Evolutionary conservation across 2,329 filamentous ascomycete genomes (phyloP).

Genomic region (Periconia macrospinosa): DNA sequence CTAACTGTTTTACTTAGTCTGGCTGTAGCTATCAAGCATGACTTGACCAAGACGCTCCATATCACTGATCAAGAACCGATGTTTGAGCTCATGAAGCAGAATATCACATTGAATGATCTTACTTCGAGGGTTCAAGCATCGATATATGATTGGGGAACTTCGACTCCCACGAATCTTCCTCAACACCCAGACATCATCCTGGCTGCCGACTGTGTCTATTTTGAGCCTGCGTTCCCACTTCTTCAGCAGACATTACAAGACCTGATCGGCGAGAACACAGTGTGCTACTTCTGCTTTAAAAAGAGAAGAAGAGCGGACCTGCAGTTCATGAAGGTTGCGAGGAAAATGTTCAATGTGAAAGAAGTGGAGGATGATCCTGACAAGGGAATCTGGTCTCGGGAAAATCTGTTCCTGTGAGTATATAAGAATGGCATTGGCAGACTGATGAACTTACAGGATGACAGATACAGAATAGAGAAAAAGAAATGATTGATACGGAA

Average conservation of each 20-base stretch:
- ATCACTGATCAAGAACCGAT: constrained; percentile 90
- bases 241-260: constrained; percentile 77
- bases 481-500: not conserved
- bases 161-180: constrained; percentile 44
- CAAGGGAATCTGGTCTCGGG: constrained; percentile 46
- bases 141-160: constrained; percentile 75
- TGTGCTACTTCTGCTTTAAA: constrained; percentile 94
- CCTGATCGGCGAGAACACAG: constrained; percentile 64
- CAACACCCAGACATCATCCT: constrained; percentile 77
- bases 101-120: constrained; percentile 80
- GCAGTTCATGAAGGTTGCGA: constrained; percentile 55
- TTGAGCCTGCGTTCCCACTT: constrained; percentile 91
- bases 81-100: constrained; percentile 81
- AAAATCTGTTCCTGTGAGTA: constrained; percentile 55
- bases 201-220: constrained; percentile 97
- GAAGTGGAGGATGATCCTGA: constrained; percentile 54
- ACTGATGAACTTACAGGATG: not conserved
- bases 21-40: constrained; percentile 60
- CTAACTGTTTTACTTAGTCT: constrained; percentile 43
- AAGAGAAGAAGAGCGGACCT: constrained; percentile 74
- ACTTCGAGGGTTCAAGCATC: constrained; percentile 64
- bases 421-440: not conserved
- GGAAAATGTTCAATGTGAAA: constrained; percentile 52
- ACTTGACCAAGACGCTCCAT: constrained; percentile 62
- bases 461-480: not conserved